Base-by-base conservation (phyloP, 2,329 filamentous ascomycete genomes). In the Diaporthe caulivora region DNA sequence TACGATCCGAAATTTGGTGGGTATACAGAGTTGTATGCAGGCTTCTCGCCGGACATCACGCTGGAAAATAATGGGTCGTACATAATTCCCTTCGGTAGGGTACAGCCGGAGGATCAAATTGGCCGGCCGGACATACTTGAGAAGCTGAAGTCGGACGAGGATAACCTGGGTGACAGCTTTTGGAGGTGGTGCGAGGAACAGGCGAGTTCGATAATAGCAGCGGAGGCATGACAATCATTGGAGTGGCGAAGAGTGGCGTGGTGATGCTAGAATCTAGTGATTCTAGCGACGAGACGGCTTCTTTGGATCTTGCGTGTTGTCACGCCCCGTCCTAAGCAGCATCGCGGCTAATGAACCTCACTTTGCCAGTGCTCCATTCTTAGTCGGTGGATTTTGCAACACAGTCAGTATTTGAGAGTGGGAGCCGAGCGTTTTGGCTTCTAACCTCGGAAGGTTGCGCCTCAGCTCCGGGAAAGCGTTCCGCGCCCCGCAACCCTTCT, bases 11-110 rank as follows among this genome's bases (percentile, higher is more conserved):
- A 77, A 74, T 75, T 77, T 40, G 84, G 83, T 11, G 83, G 81
- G 5, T 85, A 83, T 75, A 84, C 83, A 0, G 81, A 84, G 78
- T 76, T 86, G 8, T 85, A 80, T 74, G 81, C 82, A 24, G 83
- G 80, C 8, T 77, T 83, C 49, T 82, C 82, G 9, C 80, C 81
- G 2, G 80, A 84, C 1, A 76, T 84, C 18, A 81, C 78, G 0
- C 37, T 80, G 21, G 79, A 80, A 40, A 78, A 80, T 8, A 70
- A 49, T 34, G 67, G 67, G 4, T 21, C 67, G 15, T 70, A 70
- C 55, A 70, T 70, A 9, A n/a, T 70, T 26, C 67, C 67, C 3
- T 70, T 47, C 15, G 67, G 67, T 18, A 47, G 67, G 67, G 40
- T 70, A 10, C 67, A 49, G 40, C 26, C 53, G 15, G 34, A 70